Percentiles rank a stretch among this genome's conserved stretches.
Evolutionary conservation across 495 filamentous ascomycete genomes (phyloP).

Genomic region (Aspergillus kassunensis): DNA sequence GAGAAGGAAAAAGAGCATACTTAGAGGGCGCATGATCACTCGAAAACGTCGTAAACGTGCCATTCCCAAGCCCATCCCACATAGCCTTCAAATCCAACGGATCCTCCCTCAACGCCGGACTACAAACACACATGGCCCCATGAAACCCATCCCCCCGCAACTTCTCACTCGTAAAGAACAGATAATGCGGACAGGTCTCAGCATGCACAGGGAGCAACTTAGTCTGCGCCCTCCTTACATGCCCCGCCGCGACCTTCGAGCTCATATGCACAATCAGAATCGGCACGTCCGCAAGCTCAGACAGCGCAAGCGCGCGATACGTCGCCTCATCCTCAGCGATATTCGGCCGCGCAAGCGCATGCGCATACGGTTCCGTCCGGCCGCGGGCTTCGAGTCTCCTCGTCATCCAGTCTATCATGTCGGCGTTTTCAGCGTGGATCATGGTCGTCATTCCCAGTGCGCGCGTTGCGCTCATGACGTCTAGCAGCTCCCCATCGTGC

Average conservation of each 20-base stretch:
- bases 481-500: constrained; percentile 53
- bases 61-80: constrained; percentile 43
- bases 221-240: constrained; percentile 54
- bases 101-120: constrained; percentile 37
- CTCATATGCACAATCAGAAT: constrained; percentile 59
- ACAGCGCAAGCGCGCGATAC: constrained; percentile 53
- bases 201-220: constrained; percentile 54
- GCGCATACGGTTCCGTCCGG: constrained; percentile 50
- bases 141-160: constrained; percentile 48
- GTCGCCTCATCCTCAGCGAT: constrained; percentile 57
- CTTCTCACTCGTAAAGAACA: constrained; percentile 53
- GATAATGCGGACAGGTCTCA: constrained; percentile 64
- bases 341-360: constrained; percentile 49
- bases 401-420: constrained; percentile 50
- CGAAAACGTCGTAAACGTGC: constrained; percentile 44
- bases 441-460: constrained; percentile 50
- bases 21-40: constrained; percentile 41
- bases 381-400: constrained; percentile 40
- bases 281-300: constrained; percentile 51
- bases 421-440: constrained; percentile 60
- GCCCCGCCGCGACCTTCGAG: constrained; percentile 44
- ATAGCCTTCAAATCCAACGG: constrained; percentile 37
- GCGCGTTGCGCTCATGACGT: constrained; percentile 49
- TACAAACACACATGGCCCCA: constrained; percentile 51
- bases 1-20: constrained; percentile 9